Evolutionary conservation across 108 stramenopile species (phyloP).

Genomic region (Chaetoceros muelleri): DNA sequence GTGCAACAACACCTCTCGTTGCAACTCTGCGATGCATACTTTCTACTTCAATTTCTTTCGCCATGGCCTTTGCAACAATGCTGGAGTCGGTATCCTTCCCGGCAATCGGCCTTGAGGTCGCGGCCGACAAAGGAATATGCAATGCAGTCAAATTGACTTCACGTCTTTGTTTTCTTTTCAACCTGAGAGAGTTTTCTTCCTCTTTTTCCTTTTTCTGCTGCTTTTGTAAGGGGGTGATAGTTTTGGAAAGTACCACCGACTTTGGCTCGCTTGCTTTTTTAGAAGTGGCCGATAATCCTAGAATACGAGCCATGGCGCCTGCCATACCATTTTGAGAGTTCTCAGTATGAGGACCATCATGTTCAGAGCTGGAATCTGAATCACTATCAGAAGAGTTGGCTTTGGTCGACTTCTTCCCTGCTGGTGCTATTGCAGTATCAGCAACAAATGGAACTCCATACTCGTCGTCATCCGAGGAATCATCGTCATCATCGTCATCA

Average conservation of each 20-base stretch:
- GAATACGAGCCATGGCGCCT: slow-evolving; percentile 72
- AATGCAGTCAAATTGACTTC: slow-evolving; percentile 57
- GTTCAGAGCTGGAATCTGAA: slow-evolving; percentile 11
- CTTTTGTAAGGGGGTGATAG: slow-evolving; percentile 69
- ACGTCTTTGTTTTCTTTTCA: slow-evolving; percentile 49
- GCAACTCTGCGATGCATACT: slow-evolving; percentile 74
- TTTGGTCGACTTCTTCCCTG: neutral
- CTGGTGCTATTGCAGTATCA: neutral
- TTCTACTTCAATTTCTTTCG: slow-evolving; percentile 69
- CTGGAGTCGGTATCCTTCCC: slow-evolving; percentile 9
- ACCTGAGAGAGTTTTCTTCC: slow-evolving; percentile 24
- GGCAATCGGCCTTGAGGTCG: slow-evolving; percentile 31
- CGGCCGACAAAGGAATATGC: slow-evolving; percentile 58
- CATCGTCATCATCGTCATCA: slow-evolving; percentile 14
- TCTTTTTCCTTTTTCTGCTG: slow-evolving; percentile 54
- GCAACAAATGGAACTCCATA: too few relatives aligned
- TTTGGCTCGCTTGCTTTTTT: slow-evolving; percentile 5
- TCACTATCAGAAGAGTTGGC: slow-evolving; percentile 17
- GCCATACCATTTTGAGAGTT: slow-evolving; percentile 47
- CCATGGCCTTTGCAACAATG: slow-evolving; percentile 14
- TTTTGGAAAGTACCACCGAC: slow-evolving; percentile 53
- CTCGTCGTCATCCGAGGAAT: slow-evolving; percentile 5
- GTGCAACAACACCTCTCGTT: slow-evolving; percentile 80
- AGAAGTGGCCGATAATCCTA: slow-evolving; percentile 33
- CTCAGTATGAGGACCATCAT: slow-evolving; percentile 2